Evolutionary conservation across 2,329 filamentous ascomycete genomes (phyloP), one percentile per base, ranked within the genome.

Genomic region (Scleromitrula shiraiana): DNA sequence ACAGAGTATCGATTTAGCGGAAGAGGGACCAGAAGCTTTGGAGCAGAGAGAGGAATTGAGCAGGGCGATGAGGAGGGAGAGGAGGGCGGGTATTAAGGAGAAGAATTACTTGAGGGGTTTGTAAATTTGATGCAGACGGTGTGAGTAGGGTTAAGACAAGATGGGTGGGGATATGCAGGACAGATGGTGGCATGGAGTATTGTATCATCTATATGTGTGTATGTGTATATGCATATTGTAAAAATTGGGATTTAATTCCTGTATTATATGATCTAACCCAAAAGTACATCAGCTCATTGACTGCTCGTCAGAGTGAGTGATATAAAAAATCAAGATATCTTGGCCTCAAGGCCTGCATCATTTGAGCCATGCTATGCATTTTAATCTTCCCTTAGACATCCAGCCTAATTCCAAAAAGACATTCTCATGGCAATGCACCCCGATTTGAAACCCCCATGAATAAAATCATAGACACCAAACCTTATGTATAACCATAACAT

Each of bases 61-160:
- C 56, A 77, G 74, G 68, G 81, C 80, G 27, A 82, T 89, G 84
- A 77, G 86, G 62, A 77, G 77, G 65, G 84, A 88, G 71, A 74
- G 86, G 64, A 79, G 83, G 68, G 78, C 77, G 51, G 78, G 75
- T 68, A 93, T 93, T 63, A 91, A 90, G 78, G 87, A 93, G 73
- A 70, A 68, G 64, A 93, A 93, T 70, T 93, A 89, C 75, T 77
- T 93, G 68, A 86, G 84, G 76, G 78, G 80, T 36, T 88, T 90
- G 84, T 64, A 53, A 41, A 41, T 40, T 9, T 45, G 36, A n/a
- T n/a, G n/a, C n/a, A n/a, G n/a, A n/a, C n/a, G 19, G n/a, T 23
- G 5, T 39, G 41, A 37, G 42, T 14, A n/a, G 7, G 3, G 12
- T 26, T 41, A 3, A 5, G 27, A 39, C 5, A 5, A 17, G 10